phyloP scores from a whole-genome alignment of 2,329 filamentous ascomycete genomes.

The Clathrospora elynae region DNA sequence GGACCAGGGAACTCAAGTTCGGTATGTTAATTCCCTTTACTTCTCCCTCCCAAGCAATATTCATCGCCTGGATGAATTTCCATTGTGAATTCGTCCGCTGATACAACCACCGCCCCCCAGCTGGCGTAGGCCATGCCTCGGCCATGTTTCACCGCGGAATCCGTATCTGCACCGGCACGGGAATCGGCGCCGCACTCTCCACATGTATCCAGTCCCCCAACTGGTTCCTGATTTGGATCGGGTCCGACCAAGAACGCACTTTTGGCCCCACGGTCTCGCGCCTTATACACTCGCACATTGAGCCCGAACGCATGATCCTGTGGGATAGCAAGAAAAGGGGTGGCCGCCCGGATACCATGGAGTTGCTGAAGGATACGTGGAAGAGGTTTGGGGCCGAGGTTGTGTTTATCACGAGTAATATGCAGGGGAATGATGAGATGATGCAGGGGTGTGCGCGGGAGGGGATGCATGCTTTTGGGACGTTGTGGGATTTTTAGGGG shows the following conservation, averaged over 20 bases:
- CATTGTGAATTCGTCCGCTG: too few relatives aligned
- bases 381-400: conserved; percentile 41
- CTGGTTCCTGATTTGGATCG: conserved; percentile 48
- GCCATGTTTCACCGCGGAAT: conserved; percentile 47
- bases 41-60: background rate
- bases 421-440: conserved; percentile 47
- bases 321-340: conserved; percentile 47
- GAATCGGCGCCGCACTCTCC: conserved; percentile 43
- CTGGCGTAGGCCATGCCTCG: conserved; percentile 43
- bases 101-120: conserved; percentile 26
- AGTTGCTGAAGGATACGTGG: conserved; percentile 43
- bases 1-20: conserved; percentile 45
- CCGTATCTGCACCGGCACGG: conserved; percentile 44
- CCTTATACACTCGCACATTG: conserved; percentile 41
- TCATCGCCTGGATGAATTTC: too few relatives aligned
- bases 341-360: conserved; percentile 41
- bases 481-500: conserved; percentile 45
- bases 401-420: conserved; percentile 46
- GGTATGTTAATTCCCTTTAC: conserved; percentile 26
- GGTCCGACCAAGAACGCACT: conserved; percentile 43
- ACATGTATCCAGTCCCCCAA: conserved; percentile 45
- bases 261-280: conserved; percentile 43
- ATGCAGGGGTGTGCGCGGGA: conserved; percentile 42
- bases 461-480: conserved; percentile 44
- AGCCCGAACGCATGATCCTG: conserved; percentile 45